These are phyloP conservation scores for Peterozyma toletana DNA, from an alignment of 805 yeast genomes.

Conservation along the genomic window DNA sequence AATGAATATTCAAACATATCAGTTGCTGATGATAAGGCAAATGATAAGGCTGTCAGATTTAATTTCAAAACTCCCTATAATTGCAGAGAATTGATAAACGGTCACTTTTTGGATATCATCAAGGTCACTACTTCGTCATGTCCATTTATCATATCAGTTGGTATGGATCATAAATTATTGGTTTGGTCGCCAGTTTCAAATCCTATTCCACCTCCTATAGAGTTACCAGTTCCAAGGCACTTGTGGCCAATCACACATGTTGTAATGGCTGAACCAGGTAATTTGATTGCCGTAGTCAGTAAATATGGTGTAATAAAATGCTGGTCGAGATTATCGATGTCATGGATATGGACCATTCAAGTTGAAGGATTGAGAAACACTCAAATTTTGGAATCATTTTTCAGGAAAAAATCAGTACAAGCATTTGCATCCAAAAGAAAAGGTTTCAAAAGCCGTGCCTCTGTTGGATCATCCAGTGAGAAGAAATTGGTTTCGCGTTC, in stretches of 20 bases:
- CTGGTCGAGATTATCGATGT: slow-evolving; percentile 48
- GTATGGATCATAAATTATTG: slow-evolving; percentile 63
- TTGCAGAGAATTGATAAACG: slow-evolving; percentile 33
- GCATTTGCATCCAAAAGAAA: slow-evolving; percentile 29
- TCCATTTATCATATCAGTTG: slow-evolving; percentile 63
- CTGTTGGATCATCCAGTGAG: slow-evolving; percentile 3
- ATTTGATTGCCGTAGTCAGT: slow-evolving; percentile 47
- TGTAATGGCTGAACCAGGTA: slow-evolving; percentile 52
- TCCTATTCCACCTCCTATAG: slow-evolving; percentile 40
- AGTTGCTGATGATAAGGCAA: slow-evolving; percentile 7
- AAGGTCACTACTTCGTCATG: slow-evolving; percentile 52
- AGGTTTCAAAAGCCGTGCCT: slow-evolving; percentile 1
- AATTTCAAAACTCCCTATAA: slow-evolving; percentile 12
- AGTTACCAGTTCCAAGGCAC: slow-evolving; percentile 31
- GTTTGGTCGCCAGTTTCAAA: slow-evolving; percentile 65
- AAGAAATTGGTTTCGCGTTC: slow-evolving; percentile 5
- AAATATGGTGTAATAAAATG: slow-evolving; percentile 48
- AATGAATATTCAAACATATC: slow-evolving; percentile 9
- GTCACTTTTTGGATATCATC: slow-evolving; percentile 59
- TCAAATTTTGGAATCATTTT: slow-evolving; percentile 49
- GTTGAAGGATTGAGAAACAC: slow-evolving; percentile 28
- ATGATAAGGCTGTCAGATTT: not conserved
- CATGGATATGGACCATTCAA: slow-evolving; percentile 50
- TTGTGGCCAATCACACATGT: slow-evolving; percentile 59
- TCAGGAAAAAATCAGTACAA: slow-evolving; percentile 47